Percentiles rank a stretch among this genome's conserved stretches.
Conservation (phyloP, 345 rosid species). For the Bruguiera sexangula region DNA sequence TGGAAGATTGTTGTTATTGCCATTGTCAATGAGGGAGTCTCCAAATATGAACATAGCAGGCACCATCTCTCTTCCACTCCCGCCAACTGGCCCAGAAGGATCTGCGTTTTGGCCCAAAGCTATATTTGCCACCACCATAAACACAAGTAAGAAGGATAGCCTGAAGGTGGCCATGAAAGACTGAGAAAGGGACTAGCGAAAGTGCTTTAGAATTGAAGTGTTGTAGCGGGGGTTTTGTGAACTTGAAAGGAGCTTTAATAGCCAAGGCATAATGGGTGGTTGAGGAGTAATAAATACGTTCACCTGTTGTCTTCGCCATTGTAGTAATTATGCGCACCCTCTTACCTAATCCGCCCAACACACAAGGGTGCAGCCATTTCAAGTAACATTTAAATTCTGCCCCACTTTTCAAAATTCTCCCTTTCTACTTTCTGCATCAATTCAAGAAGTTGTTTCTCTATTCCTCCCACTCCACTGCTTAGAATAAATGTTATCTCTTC, state of each 20-base stretch:
- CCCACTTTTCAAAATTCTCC: too few species aligned
- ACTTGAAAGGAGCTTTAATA: constrained; percentile 9
- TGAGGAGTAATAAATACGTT: constrained; percentile 13
- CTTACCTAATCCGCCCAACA: too few species aligned
- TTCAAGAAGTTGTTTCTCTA: too few species aligned
- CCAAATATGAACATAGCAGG: constrained; percentile 94
- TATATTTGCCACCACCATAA: background rate
- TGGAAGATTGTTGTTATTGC: constrained; percentile 81
- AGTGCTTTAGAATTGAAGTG: background rate
- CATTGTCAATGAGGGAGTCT: constrained; percentile 90
- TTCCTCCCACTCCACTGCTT: too few species aligned
- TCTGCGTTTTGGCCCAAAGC: constrained; percentile 18
- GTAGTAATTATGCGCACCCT: too few species aligned
- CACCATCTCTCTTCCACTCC: constrained; percentile 46
- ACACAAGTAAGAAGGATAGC: background rate
- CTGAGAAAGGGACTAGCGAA: background rate
- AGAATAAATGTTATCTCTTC: too few species aligned
- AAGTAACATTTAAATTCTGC: too few species aligned
- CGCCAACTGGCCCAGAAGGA: constrained; percentile 18
- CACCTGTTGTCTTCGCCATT: constrained; percentile 5
- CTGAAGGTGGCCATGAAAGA: background rate
- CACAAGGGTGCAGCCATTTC: too few species aligned
- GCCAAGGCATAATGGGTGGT: constrained; percentile 5
- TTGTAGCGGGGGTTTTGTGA: background rate
- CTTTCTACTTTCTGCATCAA: too few species aligned